Conservation (phyloP, 495 filamentous ascomycete species). For the Tuber brumale region DNA sequence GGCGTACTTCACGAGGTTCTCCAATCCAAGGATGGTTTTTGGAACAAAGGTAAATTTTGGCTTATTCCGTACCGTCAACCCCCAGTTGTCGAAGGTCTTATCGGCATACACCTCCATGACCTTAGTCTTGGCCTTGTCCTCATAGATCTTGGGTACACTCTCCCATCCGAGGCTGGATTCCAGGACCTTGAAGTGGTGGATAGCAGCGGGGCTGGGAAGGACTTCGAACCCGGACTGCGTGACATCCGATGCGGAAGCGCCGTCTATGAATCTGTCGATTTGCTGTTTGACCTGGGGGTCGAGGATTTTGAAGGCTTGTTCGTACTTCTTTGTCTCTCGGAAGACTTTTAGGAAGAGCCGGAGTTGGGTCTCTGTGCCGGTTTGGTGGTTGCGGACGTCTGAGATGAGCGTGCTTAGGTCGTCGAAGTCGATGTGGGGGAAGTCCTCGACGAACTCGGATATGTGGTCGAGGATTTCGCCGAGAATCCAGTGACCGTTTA, state of each 20-base stretch:
- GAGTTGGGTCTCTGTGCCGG: background rate
- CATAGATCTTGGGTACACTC: constrained; percentile 14
- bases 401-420: background rate
- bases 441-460: background rate
- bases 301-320: background rate
- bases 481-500: constrained; percentile 6
- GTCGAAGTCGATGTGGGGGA: constrained; percentile 2
- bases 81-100: constrained; percentile 50
- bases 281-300: background rate
- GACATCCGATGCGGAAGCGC: constrained; percentile 19
- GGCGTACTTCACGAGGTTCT: constrained; percentile 47
- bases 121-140: constrained; percentile 16
- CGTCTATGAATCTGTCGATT: constrained; percentile 21
- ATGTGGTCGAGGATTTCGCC: constrained; percentile 8
- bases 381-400: background rate
- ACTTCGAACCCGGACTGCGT: constrained; percentile 15
- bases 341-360: constrained; percentile 8
- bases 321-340: background rate
- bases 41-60: constrained; percentile 49
- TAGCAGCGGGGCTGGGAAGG: constrained; percentile 7
- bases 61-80: constrained; percentile 46
- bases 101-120: constrained; percentile 23
- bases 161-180: background rate
- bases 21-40: constrained; percentile 46
- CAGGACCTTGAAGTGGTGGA: constrained; percentile 16